These are phyloP conservation scores for Fusarium coffeatum DNA, from an alignment of 2,329 filamentous ascomycete genomes.

Conservation along the genomic window DNA sequence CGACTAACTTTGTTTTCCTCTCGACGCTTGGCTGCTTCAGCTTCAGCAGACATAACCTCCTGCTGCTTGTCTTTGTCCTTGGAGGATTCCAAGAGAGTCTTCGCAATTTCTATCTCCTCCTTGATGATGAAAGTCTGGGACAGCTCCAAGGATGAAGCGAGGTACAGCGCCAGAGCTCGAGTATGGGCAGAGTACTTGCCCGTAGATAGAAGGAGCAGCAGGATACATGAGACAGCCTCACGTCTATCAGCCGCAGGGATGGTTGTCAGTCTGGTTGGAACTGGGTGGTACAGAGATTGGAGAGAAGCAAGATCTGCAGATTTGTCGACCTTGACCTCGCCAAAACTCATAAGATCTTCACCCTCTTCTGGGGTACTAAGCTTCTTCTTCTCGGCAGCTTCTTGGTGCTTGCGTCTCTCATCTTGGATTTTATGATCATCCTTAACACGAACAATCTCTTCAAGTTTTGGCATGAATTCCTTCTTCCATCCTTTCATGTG, in stretches of 20 bases:
- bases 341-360: constrained; percentile 57
- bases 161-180: constrained; percentile 73
- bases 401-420: constrained; percentile 59
- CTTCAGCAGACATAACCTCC: constrained; percentile 75
- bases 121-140: constrained; percentile 70
- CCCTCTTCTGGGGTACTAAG: constrained; percentile 52
- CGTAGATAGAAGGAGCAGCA: constrained; percentile 77
- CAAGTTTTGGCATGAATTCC: constrained; percentile 75
- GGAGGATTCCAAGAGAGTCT: constrained; percentile 76
- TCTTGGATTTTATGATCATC: constrained; percentile 61
- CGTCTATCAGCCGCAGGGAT: constrained; percentile 68
- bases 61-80: constrained; percentile 55
- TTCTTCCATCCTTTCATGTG: constrained; percentile 84
- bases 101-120: constrained; percentile 81
- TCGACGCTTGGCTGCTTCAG: constrained; percentile 78
- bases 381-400: constrained; percentile 55
- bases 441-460: constrained; percentile 70
- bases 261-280: constrained; percentile 65
- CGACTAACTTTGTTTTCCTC: constrained; percentile 77
- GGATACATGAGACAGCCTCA: constrained; percentile 74
- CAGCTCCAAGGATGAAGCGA: constrained; percentile 75
- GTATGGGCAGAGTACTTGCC: constrained; percentile 82
- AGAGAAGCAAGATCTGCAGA: constrained; percentile 58
- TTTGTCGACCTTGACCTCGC: constrained; percentile 48
- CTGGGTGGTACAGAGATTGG: constrained; percentile 64